phyloP scores from a whole-genome alignment of 179 eudicot species.

The Monotropa hypopitys region DNA sequence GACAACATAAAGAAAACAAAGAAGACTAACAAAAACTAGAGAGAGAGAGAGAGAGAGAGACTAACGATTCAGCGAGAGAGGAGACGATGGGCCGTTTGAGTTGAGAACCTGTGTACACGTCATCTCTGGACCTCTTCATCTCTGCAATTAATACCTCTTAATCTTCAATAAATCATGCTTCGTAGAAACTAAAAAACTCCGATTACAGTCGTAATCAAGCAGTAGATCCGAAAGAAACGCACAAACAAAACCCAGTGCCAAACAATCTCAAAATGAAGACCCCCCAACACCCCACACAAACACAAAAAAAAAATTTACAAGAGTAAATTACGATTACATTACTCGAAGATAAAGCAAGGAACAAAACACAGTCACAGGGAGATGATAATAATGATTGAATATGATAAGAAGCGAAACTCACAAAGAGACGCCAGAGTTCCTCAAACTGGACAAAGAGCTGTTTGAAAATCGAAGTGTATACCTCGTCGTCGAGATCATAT shows the following conservation, averaged over 20 bases:
- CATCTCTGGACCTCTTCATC: conserved; percentile 89
- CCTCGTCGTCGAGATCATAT: neutral
- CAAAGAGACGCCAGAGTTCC: conserved; percentile 3
- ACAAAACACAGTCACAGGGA: neutral
- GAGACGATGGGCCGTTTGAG: conserved; percentile 52
- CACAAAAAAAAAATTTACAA: neutral
- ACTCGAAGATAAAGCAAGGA: conserved; percentile 24
- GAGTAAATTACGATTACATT: neutral
- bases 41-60: conserved; percentile 4
- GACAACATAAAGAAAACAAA: neutral
- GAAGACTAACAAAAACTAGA: neutral
- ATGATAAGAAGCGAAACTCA: neutral
- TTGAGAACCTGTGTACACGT: conserved; percentile 47
- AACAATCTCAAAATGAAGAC: conserved; percentile 7
- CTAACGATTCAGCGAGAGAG: conserved; percentile 68
- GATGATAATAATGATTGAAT: neutral
- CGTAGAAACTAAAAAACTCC: conserved; percentile 7
- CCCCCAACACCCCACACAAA: too few relatives aligned
- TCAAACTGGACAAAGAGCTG: neutral
- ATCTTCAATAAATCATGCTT: conserved; percentile 16
- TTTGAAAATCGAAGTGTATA: neutral
- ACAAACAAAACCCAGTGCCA: neutral
- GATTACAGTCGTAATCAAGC: conserved; percentile 13
- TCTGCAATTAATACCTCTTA: conserved; percentile 5
- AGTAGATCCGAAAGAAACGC: conserved; percentile 18